Percentiles rank a stretch among this genome's conserved stretches.
Conservation (phyloP, 805 yeast genomes). For the Kregervanrija pseudodelftensis region DNA sequence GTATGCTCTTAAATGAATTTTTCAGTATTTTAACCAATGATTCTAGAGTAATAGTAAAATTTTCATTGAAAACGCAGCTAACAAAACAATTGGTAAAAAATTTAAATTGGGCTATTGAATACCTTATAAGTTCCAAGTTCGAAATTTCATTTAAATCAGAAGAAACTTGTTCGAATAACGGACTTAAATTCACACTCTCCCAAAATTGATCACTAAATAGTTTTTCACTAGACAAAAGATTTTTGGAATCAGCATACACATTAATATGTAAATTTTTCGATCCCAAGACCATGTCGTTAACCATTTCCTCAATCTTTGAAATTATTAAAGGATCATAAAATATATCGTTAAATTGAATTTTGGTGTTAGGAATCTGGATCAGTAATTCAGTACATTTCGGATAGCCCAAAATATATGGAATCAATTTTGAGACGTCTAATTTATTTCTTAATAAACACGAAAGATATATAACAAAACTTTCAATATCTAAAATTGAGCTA, state of each 20-base stretch:
- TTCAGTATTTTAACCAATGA: slow-evolving; percentile 17
- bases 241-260: slow-evolving; percentile 17
- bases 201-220: slow-evolving; percentile 23
- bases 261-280: slow-evolving; percentile 5
- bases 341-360: slow-evolving; percentile 13
- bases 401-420: slow-evolving; percentile 12
- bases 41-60: slow-evolving; percentile 13
- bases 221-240: slow-evolving; percentile 13
- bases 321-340: slow-evolving; percentile 15
- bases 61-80: slow-evolving; percentile 20
- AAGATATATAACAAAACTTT: slow-evolving; percentile 12
- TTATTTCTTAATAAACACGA: slow-evolving; percentile 11
- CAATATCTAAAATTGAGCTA: slow-evolving; percentile 8
- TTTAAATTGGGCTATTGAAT: slow-evolving; percentile 18
- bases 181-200: slow-evolving; percentile 17
- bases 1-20: slow-evolving; percentile 13
- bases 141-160: slow-evolving; percentile 9
- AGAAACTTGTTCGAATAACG: slow-evolving; percentile 13
- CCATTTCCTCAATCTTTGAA: slow-evolving; percentile 17
- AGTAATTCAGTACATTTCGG: slow-evolving; percentile 12
- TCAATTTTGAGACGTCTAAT: slow-evolving; percentile 6
- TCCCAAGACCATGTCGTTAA: slow-evolving; percentile 20
- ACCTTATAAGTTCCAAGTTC: slow-evolving; percentile 15
- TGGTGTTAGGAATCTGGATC: slow-evolving; percentile 12
- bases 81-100: slow-evolving; percentile 19